Base-by-base conservation (phyloP, 192 early-diverging fungal genomes). In the Mortierella hygrophila region DNA sequence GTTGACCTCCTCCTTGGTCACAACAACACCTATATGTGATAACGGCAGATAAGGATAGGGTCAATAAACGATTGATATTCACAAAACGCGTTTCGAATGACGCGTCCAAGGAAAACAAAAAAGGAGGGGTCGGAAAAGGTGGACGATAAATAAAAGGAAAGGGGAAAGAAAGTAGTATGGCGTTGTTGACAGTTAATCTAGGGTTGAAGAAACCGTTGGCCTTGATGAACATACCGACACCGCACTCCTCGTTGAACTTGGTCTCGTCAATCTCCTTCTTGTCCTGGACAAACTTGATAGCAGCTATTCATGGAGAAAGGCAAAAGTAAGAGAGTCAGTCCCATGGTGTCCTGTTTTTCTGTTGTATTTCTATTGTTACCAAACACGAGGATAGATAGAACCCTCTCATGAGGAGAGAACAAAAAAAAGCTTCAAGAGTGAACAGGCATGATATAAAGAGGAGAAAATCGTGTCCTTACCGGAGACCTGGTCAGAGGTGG, bases 191-290 rank as follows among this genome's bases (percentile, higher is more conserved):
- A 35, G 21, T 13, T 3, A 37, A 57, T 38, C 18, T 35, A 54
- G 38, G 6, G 38, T 65, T 44, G 10, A 29, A 54, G 46, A 9
- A 57, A 5, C 41, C 60, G 38, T 55, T 37, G 42, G 26, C 1
- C 8, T 26, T 15, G 26, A 37, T 16, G 46, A 26, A 90, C 90
- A 72, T 91, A 97, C 96, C 96, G 77, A 99, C 98, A 70, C 99
- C 99, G 85, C 97, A 97, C 46, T 93, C 95, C 71, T 92, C 90
- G 79, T 99, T 91, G 88, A 99, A 99, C 4, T 89, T 92, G 47
- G 87, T 82, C 46, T 94, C 94, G 86, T 94, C 89, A 78, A 95
- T 94, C 4, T 89, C 78, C 9, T 85, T 88, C 60, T 89, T 88
- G 55, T 85, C 89, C 70, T 93, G 92, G 68, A 94, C 92, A 88